Conservation (phyloP, 1,139 yeast genomes). For the Kodamaea suecica region DNA sequence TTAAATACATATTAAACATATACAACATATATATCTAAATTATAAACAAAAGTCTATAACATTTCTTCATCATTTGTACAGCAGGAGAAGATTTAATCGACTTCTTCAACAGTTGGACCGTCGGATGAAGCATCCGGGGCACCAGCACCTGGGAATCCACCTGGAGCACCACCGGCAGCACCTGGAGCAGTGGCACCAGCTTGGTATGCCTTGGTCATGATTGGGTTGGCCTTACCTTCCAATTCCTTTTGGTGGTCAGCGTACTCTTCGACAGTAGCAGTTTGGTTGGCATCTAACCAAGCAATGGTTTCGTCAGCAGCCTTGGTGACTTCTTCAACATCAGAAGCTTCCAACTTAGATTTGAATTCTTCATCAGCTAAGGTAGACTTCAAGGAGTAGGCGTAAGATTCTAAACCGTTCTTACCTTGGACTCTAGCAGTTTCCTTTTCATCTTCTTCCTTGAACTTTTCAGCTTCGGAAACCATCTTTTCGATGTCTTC, state of each 20-base stretch:
- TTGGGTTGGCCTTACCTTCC: conserved; percentile 91
- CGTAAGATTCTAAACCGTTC: conserved; percentile 90
- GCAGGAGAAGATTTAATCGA: conserved; percentile 52
- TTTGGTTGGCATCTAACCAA: conserved; percentile 86
- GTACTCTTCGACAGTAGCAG: conserved; percentile 86
- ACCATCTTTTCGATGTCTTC: conserved; percentile 53
- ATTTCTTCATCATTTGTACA: no score
- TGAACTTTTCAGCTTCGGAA: conserved; percentile 48
- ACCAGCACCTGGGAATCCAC: conserved; percentile 63
- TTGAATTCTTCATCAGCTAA: conserved; percentile 75
- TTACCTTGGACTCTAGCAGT: conserved; percentile 53
- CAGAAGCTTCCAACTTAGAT: conserved; percentile 79
- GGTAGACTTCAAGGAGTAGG: conserved; percentile 85
- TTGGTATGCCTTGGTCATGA: conserved; percentile 88
- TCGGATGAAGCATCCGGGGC: conserved; percentile 67
- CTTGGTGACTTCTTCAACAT: conserved; percentile 73
- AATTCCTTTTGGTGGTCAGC: conserved; percentile 90
- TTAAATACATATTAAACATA: conserved; percentile 11
- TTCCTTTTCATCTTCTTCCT: conserved; percentile 49
- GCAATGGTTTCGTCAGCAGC: conserved; percentile 82
- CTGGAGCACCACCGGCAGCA: conserved; percentile 62
- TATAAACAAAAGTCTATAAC: background rate
- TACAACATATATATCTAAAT: conserved; percentile 6
- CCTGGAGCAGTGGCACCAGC: conserved; percentile 57
- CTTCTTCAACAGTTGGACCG: conserved; percentile 94